Conservation (phyloP, 352 stramenopile genomes). For the Phytophthora meadii region DNA sequence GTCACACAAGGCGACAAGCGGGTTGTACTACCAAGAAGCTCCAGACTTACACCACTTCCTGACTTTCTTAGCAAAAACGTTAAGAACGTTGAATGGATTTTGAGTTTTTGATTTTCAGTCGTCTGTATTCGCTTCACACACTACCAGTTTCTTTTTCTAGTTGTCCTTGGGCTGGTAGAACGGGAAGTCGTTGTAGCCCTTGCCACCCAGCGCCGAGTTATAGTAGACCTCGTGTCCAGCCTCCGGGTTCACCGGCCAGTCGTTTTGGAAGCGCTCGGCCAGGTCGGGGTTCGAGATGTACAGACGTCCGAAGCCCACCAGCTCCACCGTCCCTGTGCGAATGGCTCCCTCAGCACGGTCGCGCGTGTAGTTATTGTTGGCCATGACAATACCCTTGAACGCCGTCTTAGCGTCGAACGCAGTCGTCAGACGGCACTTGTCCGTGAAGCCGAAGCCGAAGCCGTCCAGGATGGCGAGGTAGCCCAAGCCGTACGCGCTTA, state of each 20-base stretch:
- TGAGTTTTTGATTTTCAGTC: neutral
- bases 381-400: conserved; percentile 44
- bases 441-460: conserved; percentile 42
- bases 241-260: conserved; percentile 29
- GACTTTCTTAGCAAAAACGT: conserved; percentile 2
- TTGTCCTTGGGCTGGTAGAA: conserved; percentile 21
- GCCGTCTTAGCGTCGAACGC: conserved; percentile 32
- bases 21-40: neutral
- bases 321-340: conserved; percentile 35
- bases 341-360: conserved; percentile 40
- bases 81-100: conserved; percentile 1
- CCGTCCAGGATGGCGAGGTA: conserved; percentile 52
- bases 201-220: conserved; percentile 28
- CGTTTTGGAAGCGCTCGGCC: conserved; percentile 39
- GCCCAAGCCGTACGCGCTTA: conserved; percentile 42
- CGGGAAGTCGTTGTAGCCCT: conserved; percentile 40
- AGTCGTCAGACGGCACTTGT: conserved; percentile 39
- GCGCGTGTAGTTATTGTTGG: conserved; percentile 45
- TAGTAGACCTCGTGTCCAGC: conserved; percentile 35
- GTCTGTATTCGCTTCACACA: neutral
- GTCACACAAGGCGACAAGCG: neutral
- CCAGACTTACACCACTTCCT: conserved; percentile 1
- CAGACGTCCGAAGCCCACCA: conserved; percentile 45
- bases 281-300: conserved; percentile 61
- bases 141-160: neutral